Evolutionary conservation across 1,284 basidiomycete genomes (phyloP).

Genomic region (Xerocomus tenax): DNA sequence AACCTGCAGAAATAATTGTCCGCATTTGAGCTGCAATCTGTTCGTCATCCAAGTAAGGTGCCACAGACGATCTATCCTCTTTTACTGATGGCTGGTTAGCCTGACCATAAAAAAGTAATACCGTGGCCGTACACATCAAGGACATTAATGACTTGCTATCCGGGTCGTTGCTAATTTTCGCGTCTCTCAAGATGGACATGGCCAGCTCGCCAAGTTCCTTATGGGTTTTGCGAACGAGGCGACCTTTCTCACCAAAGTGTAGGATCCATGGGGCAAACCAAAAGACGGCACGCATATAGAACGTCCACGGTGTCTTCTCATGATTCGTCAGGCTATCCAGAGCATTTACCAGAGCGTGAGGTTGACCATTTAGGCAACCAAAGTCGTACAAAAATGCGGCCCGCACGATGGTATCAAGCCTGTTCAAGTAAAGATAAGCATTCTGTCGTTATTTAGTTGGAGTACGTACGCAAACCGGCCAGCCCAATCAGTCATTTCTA

Average conservation of each 20-base stretch:
- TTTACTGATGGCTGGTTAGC: constrained; percentile 31
- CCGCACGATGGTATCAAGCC: constrained; percentile 47
- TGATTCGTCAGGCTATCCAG: constrained; percentile 52
- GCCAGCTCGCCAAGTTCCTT: constrained; percentile 44
- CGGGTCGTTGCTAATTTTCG: constrained; percentile 37
- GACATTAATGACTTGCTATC: constrained; percentile 43
- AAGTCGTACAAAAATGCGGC: constrained; percentile 54
- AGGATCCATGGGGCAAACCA: constrained; percentile 50
- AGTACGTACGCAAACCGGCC: constrained; percentile 47
- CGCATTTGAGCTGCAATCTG: constrained; percentile 51
- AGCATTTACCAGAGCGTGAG: constrained; percentile 40
- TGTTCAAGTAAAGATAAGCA: constrained; percentile 22
- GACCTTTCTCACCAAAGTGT: constrained; percentile 47
- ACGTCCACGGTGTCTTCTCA: constrained; percentile 46
- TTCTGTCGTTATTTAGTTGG: not conserved
- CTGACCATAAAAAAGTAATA: not conserved
- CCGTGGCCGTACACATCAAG: constrained; percentile 38
- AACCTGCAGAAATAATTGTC: constrained; percentile 55
- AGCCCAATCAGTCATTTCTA: constrained; percentile 51
- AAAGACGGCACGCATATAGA: constrained; percentile 55
- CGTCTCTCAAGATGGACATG: constrained; percentile 44
- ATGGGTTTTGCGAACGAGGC: constrained; percentile 46
- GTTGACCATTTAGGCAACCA: constrained; percentile 39
- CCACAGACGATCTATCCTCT: constrained; percentile 32
- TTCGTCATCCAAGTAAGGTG: constrained; percentile 38